Percentiles rank a stretch among this genome's conserved stretches.
These are phyloP conservation scores for Babesia sp. DNA, from an alignment of 169 alveolate species.

Conservation along the genomic window DNA sequence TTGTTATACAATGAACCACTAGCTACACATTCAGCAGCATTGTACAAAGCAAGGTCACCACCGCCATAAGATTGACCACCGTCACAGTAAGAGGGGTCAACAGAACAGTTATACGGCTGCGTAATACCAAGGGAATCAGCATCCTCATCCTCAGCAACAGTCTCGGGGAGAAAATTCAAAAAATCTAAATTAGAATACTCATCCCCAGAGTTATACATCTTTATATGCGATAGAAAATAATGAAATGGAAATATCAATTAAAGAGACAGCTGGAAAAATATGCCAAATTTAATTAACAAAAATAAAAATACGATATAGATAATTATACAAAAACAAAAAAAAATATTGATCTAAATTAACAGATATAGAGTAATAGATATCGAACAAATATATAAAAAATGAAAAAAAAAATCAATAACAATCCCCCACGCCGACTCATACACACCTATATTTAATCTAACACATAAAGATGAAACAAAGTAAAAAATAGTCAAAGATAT, in stretches of 20 bases:
- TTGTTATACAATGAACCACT: not conserved
- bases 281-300: too few relatives aligned
- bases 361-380: not conserved
- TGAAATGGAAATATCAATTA: not conserved
- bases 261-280: too few relatives aligned
- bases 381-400: not conserved
- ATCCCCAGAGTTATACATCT: not conserved
- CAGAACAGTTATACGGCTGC: not conserved
- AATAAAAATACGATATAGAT: too few relatives aligned
- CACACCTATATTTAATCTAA: too few relatives aligned
- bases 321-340: too few relatives aligned
- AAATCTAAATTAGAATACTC: constrained; percentile 14
- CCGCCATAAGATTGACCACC: not conserved
- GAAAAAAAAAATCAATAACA: not conserved
- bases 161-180: constrained; percentile 10
- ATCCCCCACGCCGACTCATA: not conserved
- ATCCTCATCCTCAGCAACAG: constrained; percentile 13
- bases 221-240: too few relatives aligned
- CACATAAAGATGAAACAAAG: too few relatives aligned
- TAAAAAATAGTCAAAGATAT: too few relatives aligned
- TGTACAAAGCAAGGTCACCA: constrained; percentile 9
- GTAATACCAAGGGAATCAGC: not conserved
- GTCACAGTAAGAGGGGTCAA: not conserved
- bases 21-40: not conserved
- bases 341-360: too few relatives aligned